Evolutionary conservation across 2,329 filamentous ascomycete genomes (phyloP), one percentile per base, ranked within the genome.

Genomic region (Ascochyta clinopodiicola): DNA sequence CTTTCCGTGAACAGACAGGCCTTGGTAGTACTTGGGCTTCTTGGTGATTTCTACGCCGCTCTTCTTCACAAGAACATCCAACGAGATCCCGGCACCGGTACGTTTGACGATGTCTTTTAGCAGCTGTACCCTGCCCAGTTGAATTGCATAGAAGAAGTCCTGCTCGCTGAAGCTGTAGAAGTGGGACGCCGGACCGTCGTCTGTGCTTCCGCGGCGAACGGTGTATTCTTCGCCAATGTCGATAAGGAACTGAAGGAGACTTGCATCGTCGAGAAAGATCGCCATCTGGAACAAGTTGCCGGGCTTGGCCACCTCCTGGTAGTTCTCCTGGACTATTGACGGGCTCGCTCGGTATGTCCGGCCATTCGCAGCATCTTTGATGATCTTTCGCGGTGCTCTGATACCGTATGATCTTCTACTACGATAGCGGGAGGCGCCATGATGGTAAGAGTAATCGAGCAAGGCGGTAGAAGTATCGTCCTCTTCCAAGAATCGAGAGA

Each of bases 1-100:
- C 72, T 86, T 86, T 2, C 91, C 90, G 60, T 89, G 87, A 1
- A 96, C 66, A 46, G 69, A 61, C 10, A 60, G 39, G 0, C 91
- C 91, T 72, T 90, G 88, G 68, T 96, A 96, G 71, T 85, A 90
- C 51, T 83, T 82, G 1, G 90, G 85, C 71, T 88, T 90, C 60
- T 84, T 79, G 48, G 84, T 80, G 44, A 87, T 72, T 64, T 88
- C 82, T 1, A 88, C 74, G 2, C 89, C 89, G 51, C 82, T 88
- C 52, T 83, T 84, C 73, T 87, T 84, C 38, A 90, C 83, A 6
- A 95, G 75, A 17, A 84, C 78, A 43, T 89, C 84, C 0, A 93
- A 76, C 0, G 89, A 88, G 56, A 94, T 82, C 1, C 89, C 89
- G 4, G 85, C 85, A 1, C 89, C 90, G 6, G 84, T 85, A 6